phyloP scores from a whole-genome alignment of 148 eudicot species.

The Chenopodium berlandieri region DNA sequence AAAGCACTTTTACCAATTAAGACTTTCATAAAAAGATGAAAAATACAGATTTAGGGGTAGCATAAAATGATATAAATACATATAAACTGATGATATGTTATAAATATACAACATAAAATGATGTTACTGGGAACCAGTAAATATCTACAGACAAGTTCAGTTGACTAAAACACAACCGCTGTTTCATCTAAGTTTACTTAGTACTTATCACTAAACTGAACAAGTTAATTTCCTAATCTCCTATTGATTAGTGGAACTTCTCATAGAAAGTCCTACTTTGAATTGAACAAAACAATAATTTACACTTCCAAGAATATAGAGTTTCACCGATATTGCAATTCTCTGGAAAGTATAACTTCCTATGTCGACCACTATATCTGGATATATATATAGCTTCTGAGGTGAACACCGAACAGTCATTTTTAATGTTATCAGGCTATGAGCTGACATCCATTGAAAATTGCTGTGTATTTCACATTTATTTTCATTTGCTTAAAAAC shows the following conservation, averaged over 20 bases:
- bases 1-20: background rate
- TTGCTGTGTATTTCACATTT: background rate
- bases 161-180: background rate
- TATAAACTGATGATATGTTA: background rate
- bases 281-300: too few relatives aligned
- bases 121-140: background rate
- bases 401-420: background rate
- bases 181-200: background rate
- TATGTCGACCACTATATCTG: background rate
- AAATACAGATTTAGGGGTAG: background rate
- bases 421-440: background rate
- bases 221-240: background rate
- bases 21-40: background rate
- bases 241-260: background rate
- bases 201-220: too few relatives aligned
- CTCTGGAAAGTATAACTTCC: too few relatives aligned
- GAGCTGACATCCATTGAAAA: background rate
- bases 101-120: background rate
- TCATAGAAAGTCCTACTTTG: too few relatives aligned
- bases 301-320: too few relatives aligned
- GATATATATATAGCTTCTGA: background rate
- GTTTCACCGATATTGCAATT: too few relatives aligned
- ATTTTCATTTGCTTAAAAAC: background rate
- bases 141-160: background rate
- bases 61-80: background rate